These are phyloP conservation scores for Pythium coloratum DNA, from an alignment of 352 stramenopile genomes.

Conservation along the genomic window DNA sequence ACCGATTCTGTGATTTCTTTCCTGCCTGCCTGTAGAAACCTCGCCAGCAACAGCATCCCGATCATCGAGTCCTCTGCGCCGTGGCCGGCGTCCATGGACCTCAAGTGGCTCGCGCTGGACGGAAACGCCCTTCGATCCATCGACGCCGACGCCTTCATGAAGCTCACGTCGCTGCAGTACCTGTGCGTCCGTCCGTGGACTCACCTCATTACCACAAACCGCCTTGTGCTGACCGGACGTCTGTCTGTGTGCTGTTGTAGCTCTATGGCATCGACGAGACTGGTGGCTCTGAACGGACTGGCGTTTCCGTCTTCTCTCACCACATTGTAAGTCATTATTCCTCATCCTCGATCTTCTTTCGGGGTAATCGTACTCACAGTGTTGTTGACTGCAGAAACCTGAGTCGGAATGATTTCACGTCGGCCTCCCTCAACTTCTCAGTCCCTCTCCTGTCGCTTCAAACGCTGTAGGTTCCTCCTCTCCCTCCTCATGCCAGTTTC, in stretches of 20 bases:
- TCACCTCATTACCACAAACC: not conserved
- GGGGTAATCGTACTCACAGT: not conserved
- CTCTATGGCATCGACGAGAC: conserved; percentile 44
- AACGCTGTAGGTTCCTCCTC: conserved; percentile 38
- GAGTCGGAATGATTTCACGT: conserved; percentile 55
- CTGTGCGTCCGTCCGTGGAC: conserved; percentile 34
- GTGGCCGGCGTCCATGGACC: conserved; percentile 42
- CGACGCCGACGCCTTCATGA: conserved; percentile 38
- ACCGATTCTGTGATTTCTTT: not conserved
- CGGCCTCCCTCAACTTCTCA: conserved; percentile 46
- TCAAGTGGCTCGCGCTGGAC: conserved; percentile 66
- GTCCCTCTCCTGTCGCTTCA: conserved; percentile 43
- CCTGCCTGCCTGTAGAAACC: conserved; percentile 11
- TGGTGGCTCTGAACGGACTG: conserved; percentile 33
- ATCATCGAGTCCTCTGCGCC: conserved; percentile 29
- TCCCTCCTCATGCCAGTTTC: not conserved
- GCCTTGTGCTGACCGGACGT: not conserved
- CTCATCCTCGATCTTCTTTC: too few relatives aligned
- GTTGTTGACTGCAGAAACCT: conserved; percentile 31
- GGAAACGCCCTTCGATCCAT: conserved; percentile 45
- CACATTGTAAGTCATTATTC: conserved; percentile 32
- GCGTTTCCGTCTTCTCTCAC: conserved; percentile 34
- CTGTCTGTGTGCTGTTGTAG: conserved; percentile 24
- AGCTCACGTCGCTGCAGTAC: conserved; percentile 48
- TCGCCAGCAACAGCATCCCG: conserved; percentile 22